phyloP scores from a whole-genome alignment of 345 rosid genomes.

The Gossypium mustelinum region DNA sequence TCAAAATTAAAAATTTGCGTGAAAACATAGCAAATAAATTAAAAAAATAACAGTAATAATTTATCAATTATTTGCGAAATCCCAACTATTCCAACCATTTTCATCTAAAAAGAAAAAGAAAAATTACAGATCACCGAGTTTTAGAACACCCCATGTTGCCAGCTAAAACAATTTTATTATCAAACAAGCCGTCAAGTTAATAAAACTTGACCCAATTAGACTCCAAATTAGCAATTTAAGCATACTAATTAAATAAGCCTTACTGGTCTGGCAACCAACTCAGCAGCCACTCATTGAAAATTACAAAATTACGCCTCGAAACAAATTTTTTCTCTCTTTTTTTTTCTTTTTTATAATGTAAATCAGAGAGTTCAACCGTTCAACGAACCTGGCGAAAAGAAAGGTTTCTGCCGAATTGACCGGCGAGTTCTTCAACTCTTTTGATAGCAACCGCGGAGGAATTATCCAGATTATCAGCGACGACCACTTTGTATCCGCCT shows the following conservation, averaged over 20 bases:
- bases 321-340: background rate
- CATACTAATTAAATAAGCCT: background rate
- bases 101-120: background rate
- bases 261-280: conserved; percentile 5
- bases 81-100: background rate
- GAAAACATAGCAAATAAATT: background rate
- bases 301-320: background rate
- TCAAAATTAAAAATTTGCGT: background rate
- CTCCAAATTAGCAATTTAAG: background rate
- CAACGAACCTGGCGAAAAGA: conserved; percentile 59
- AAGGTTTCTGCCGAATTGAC: conserved; percentile 43
- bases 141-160: background rate
- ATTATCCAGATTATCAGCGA: conserved; percentile 87
- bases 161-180: background rate
- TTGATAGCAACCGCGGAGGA: conserved; percentile 55
- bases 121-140: background rate
- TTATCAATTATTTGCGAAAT: background rate
- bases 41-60: too few relatives aligned
- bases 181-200: background rate
- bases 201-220: background rate
- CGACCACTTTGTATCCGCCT: conserved; percentile 61
- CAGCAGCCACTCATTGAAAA: background rate
- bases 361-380: background rate
- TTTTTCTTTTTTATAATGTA: background rate
- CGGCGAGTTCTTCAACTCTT: conserved; percentile 73